Evolutionary conservation across 768 basidiomycete genomes (phyloP), one percentile per base, ranked within the genome.

Genomic region (Fomitopsis serialis): DNA sequence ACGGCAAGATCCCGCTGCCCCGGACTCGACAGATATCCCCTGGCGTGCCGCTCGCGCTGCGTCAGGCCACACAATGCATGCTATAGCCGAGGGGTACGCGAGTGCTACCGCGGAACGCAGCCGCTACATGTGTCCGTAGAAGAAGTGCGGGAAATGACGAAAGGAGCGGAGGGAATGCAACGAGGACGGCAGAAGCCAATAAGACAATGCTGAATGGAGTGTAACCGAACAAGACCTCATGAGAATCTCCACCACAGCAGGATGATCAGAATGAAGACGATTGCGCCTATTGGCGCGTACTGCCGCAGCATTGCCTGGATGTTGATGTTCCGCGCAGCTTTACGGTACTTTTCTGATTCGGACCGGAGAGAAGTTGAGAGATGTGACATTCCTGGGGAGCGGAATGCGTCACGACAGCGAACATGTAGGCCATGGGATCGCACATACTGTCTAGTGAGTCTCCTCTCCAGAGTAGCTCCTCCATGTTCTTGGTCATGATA

Each of bases 401-500:
- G 9, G 19, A 22, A 23, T 35, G 19, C 9, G 29, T 23, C 24
- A 49, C 22, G 29, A 35, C 29, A 42, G 11, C 13, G 34, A 32
- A 24, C 15, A 46, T 42, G 40, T 0, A 42, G 42, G 29, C n/a
- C n/a, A 42, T 22, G 51, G 19, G 42, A 40, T 4, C 49, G 50
- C 5, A 74, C 89, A 61, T 65, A 96, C 97, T 79, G 70, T 99
- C 97, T 54, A 99, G 78, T 27, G 92, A 96, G 68, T 99, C 97
- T 24, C 97, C 97, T 68, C 97, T 78, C 97, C 96, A 98, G 46
- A 99, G 72, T 48, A 99, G 74, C 70, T 99, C 97, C 71, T 99
- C 97, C 96, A 99, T 99, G 66, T 99, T 98, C 76, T 99, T 98
- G 9, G 97, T 98, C 97, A 99, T 98, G 70, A 99, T 98, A 59